Base-by-base conservation (phyloP, 495 filamentous ascomycete species). In the Chlorociboria aeruginascens region DNA sequence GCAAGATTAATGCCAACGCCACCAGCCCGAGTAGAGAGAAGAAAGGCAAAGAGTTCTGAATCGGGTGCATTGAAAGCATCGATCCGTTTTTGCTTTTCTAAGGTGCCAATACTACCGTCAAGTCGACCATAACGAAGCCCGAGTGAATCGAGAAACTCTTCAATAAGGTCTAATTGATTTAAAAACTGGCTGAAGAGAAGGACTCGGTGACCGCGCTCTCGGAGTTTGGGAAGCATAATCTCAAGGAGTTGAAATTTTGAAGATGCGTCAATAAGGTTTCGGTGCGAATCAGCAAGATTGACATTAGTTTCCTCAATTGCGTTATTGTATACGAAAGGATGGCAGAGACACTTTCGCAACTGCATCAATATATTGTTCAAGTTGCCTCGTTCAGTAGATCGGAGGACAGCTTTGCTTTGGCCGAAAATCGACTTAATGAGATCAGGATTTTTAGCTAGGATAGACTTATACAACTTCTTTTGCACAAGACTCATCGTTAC, bases 1-100 rank as follows among this genome's bases (percentile, higher is more conserved):
- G 93, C 92, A 40, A 99, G 76, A 58, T 99, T 99, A 68, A 99
- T 99, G 12, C 92, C 92, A 1, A 97, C 90, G 43, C 92, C 92
- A 33, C 92, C 92, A 6, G 92, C 89, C 51, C 92, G 81, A 12
- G 92, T 99, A 0, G 89, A 95, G 0, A 99, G 73, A 16, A 97
- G 66, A 64, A 99, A 96, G 0, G 81, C 86, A 57, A 97, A 97
- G 8, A 86, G 67, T 1, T 77, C 68, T 1, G 89, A 95, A 36
- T 83, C 70, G 0, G 86, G 82, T 3, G 81, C 86, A 61, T 99
- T 99, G 67, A 85, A 99, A 9, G 78, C 75, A 63, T 99, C 92
- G 41, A 99, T 99, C 8, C 83, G 76, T 59, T 85, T 86, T 59
- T 99, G 92, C 61, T 95, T 97, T 59, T 95, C 76, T 33, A 93